Evolutionary conservation across 306 rosid species (phyloP), one percentile per base, ranked within the genome.

Genomic region (Cucumis cinereus): DNA sequence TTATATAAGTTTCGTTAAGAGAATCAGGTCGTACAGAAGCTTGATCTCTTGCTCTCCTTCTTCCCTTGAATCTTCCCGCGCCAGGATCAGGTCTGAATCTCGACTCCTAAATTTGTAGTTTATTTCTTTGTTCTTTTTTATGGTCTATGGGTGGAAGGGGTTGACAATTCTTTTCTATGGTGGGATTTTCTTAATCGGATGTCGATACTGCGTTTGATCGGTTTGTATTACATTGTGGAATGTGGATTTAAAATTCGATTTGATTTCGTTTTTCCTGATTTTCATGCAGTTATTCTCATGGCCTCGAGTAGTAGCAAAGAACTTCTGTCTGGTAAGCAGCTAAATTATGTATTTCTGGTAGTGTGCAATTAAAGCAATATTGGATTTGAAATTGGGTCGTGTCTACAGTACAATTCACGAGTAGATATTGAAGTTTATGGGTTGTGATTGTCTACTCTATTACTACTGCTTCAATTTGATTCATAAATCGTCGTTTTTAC

Each of bases 291-390:
- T 57, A 22, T 81, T 81, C 45, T 60, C 58, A 91, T 91, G 97
- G 95, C 93, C 79, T 90, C 97, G 3, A 79, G 83, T 74, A 74
- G 85, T 72, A 79, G 45, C 60, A 91, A 86, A 87, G 92, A 91
- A 84, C 61, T 60, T 53, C 89, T 90, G 36, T 84, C 90, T 83
- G 97, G 93, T 90, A 85, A 33, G 87, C 70, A 4, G 36, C 69
- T 61, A 20, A 26, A 40, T 49, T 74, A 16, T 23, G 47, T 14
- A 7, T 24, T 8, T 33, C 24, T 70, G 4, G 20, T 70, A 22
- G 14, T 47, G 41, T 70, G 22, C 14, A 47, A 6, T 70, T 20
- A n/a, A 45, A 45, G 58, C 36, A 45, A 24, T 30, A 30, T 70
- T 26, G 40, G 58, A 43, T 24, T 13, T 69, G 57, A 49, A 45